A percentile compares a stretch with the other conserved stretches of the same genome.
These are phyloP conservation scores for Starmerella geochares DNA, from an alignment of 805 yeast species.

Conservation along the genomic window DNA sequence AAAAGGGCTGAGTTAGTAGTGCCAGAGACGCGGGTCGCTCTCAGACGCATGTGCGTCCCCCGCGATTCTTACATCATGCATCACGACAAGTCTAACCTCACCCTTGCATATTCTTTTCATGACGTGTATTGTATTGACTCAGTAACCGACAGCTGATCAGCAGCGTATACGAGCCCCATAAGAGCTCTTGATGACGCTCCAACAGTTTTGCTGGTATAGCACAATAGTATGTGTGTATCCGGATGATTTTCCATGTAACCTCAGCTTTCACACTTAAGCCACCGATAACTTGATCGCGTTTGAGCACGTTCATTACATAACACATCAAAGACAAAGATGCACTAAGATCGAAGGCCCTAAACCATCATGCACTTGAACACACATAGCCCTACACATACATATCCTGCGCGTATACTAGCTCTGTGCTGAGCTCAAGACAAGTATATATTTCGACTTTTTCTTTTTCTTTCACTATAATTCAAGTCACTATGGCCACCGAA, in stretches of 20 bases:
- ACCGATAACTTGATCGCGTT: neutral
- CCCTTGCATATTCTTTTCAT: neutral
- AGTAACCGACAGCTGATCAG: no score
- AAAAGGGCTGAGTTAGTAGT: no score
- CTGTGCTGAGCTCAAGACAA: neutral
- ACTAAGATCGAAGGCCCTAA: neutral
- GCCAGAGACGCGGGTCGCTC: no score
- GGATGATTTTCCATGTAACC: no score
- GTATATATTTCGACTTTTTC: neutral
- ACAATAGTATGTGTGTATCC: no score
- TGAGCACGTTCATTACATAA: neutral
- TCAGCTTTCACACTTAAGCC: no score
- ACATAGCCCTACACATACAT: neutral
- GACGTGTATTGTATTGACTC: neutral
- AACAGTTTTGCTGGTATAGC: no score
- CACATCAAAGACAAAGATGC: neutral
- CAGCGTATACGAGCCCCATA: no score
- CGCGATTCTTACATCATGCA: neutral
- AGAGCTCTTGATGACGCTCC: no score
- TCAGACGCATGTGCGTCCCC: neutral
- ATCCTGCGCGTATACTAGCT: neutral
- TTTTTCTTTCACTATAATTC: neutral
- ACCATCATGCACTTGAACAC: neutral
- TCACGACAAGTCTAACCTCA: no score
- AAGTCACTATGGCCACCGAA: neutral